phyloP scores from a whole-genome alignment of 208 protist species.

The Trypanosoma conorhini region DNA sequence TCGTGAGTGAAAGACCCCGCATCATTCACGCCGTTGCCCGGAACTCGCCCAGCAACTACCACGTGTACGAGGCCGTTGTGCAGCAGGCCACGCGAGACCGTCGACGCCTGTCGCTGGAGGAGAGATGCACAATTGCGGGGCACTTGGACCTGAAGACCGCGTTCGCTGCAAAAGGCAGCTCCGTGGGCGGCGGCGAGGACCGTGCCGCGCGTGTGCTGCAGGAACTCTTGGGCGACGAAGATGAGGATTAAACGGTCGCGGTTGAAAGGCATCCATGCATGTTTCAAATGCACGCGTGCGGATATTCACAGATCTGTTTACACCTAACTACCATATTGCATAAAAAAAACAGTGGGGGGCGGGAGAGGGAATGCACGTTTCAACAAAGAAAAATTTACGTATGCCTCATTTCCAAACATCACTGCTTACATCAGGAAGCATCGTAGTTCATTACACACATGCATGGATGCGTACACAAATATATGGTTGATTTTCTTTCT shows the following conservation, averaged over 20 bases:
- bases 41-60: slow-evolving; percentile 34
- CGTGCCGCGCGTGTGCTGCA: slow-evolving; percentile 12
- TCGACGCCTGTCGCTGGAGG: slow-evolving; percentile 28
- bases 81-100: slow-evolving; percentile 1
- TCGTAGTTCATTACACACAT: background rate
- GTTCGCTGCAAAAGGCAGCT: background rate
- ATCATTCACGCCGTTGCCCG: slow-evolving; percentile 39
- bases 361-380: too few species aligned
- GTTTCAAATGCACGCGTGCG: background rate
- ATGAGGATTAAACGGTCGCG: background rate
- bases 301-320: background rate
- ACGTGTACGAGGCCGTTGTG: slow-evolving; percentile 37
- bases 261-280: background rate
- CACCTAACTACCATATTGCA: background rate
- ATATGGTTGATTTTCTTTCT: too few species aligned
- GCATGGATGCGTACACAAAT: background rate
- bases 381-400: background rate
- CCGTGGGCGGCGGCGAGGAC: background rate
- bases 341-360: too few species aligned
- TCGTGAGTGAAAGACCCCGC: slow-evolving; percentile 36
- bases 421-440: too few species aligned
- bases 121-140: slow-evolving; percentile 38
- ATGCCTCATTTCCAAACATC: background rate
- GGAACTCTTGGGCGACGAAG: slow-evolving; percentile 25
- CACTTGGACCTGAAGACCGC: slow-evolving; percentile 25